phyloP scores from a whole-genome alignment of 352 stramenopile genomes.

The Phytophthora sp. region DNA sequence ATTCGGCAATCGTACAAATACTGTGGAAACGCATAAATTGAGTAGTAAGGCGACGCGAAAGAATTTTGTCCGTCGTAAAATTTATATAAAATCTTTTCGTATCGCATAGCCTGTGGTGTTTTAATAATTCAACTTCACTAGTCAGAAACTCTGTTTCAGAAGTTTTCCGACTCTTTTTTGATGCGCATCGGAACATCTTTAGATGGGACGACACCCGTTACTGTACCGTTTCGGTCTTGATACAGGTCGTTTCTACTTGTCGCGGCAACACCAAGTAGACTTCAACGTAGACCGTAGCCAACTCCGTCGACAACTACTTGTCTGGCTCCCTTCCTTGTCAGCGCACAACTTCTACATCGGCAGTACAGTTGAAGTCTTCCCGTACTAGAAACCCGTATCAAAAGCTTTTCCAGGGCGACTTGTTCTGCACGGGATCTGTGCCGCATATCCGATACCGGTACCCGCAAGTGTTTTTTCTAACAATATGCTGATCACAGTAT shows the following conservation, averaged over 20 bases:
- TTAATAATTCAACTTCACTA: neutral
- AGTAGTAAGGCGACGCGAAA: conserved; percentile 22
- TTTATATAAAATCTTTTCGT: neutral
- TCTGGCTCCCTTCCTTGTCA: conserved; percentile 26
- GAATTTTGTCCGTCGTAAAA: neutral
- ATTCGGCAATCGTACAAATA: conserved; percentile 17
- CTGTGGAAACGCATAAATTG: conserved; percentile 3
- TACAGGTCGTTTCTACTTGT: conserved; percentile 3
- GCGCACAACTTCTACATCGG: conserved; percentile 24
- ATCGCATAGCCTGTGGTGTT: neutral
- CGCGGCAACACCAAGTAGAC: conserved; percentile 5
- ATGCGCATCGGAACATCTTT: conserved; percentile 12
- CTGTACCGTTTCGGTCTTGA: too few species aligned
- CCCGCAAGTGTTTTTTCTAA: too few species aligned
- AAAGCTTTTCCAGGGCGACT: too few species aligned
- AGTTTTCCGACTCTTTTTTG: conserved; percentile 35
- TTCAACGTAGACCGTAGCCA: conserved; percentile 33
- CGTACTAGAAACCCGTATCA: too few species aligned
- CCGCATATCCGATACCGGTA: too few species aligned
- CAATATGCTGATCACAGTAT: too few species aligned
- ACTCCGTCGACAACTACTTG: neutral
- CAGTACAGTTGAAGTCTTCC: conserved; percentile 5
- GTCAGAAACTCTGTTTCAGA: conserved; percentile 15
- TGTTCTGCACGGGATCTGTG: too few species aligned
- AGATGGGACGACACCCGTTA: too few species aligned